Base-by-base conservation (phyloP, 768 basidiomycete species). In the Lentinula boryana region DNA sequence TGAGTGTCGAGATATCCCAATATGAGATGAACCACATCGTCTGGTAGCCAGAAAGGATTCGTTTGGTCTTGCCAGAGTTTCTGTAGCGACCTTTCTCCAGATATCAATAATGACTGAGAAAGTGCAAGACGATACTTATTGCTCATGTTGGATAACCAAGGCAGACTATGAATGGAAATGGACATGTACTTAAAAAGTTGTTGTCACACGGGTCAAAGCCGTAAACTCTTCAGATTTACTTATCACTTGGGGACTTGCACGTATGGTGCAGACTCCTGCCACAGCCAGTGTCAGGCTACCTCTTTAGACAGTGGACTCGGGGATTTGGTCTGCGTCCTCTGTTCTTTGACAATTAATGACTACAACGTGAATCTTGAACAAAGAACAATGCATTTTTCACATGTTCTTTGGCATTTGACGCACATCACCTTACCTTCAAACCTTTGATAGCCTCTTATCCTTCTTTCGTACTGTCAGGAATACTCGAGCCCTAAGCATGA, bases 41-140 rank as follows among this genome's bases (percentile, higher is more conserved):
- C 40, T n/a, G 55, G 55, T 4, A 56, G 55, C 55, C 55, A 56
- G 21, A 56, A 41, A 15, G 55, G 36, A 54, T 54, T 54, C 4
- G 21, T 4, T 12, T n/a, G 36, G 36, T 40, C 55, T 23, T 44
- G 23, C 31, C 38, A 21, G 13, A 41, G 40, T 16, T 56, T 27
- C 9, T 5, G 18, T 9, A 5, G 21, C 8, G 18, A 21, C 9
- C 18, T 12, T 16, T 6, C 46, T 44, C n/a, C n/a, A n/a, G 15
- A 44, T 44, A 2, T 15, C 38, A 10, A 15, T 10, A 44, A 18
- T 13, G 16, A 44, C n/a, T 40, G 38, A 40, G 10, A 44, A 44
- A 44, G 10, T 18, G n/a, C n/a, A 48, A 9, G 46, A 48, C 21
- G 21, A 48, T 23, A 18, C 46, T 48, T 18, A 48, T 18, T 48